Evolutionary conservation across 2,329 filamentous ascomycete genomes (phyloP).

Genomic region (Acrocalymma vagum): DNA sequence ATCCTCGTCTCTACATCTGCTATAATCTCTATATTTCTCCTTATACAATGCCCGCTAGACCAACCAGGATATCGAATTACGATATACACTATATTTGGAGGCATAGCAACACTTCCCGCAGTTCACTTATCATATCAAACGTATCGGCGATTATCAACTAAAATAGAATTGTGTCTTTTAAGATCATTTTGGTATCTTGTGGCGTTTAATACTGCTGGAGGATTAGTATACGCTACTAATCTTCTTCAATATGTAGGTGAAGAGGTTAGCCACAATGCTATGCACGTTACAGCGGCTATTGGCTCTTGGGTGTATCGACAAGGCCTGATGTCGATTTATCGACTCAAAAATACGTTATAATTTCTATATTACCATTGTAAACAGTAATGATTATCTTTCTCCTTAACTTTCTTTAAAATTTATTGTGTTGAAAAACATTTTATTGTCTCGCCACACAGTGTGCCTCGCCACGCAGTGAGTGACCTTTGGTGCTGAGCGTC

Average conservation of each 20-base stretch:
- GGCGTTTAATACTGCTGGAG: constrained; percentile 11
- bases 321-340: constrained; percentile 10
- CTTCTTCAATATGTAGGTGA: constrained; percentile 11
- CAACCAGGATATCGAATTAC: constrained; percentile 5
- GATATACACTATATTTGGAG: constrained; percentile 6
- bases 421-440: too few species aligned
- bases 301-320: constrained; percentile 10
- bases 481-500: too few species aligned
- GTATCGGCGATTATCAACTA: too few species aligned
- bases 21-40: constrained; percentile 1
- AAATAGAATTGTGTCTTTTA: too few species aligned
- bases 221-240: constrained; percentile 12
- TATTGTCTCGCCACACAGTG: too few species aligned
- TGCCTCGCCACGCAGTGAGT: too few species aligned
- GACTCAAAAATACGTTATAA: too few species aligned
- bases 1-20: constrained; percentile 5
- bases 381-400: too few species aligned
- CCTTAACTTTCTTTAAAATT: too few species aligned
- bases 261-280: constrained; percentile 9
- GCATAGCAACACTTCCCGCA: constrained; percentile 3
- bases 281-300: constrained; percentile 9
- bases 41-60: constrained; percentile 2
- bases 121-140: constrained; percentile 1
- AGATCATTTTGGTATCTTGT: constrained; percentile 7
- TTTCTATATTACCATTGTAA: too few species aligned